Evolutionary conservation across 345 rosid species (phyloP).

Genomic region (Eucalyptus sideroxylon): DNA sequence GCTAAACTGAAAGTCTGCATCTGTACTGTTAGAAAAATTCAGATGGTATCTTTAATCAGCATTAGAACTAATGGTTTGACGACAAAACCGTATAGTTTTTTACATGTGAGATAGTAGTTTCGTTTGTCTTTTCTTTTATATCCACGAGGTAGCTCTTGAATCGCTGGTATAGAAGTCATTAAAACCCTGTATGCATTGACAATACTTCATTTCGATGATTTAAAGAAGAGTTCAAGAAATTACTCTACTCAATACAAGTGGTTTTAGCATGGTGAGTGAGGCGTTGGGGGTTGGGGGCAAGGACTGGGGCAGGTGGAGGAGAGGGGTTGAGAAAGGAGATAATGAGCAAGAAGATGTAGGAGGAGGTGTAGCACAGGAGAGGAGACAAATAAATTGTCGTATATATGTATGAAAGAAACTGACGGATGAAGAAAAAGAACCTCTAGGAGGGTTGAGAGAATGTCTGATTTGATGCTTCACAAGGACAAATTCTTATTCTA

Average conservation of each 20-base stretch:
- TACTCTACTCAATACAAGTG: background rate
- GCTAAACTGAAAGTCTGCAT: background rate
- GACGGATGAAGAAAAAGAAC: background rate
- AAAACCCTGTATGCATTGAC: background rate
- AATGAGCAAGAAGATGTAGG: background rate
- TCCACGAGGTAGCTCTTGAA: background rate
- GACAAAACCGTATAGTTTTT: background rate
- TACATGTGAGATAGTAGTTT: background rate
- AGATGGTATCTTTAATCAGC: background rate
- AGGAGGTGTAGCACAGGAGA: background rate
- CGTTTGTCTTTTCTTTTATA: background rate
- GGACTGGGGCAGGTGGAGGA: background rate
- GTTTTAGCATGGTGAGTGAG: background rate
- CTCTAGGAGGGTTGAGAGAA: background rate
- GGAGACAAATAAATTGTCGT: background rate
- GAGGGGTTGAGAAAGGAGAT: background rate
- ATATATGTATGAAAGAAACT: background rate
- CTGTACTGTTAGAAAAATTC: background rate
- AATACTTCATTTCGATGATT: background rate
- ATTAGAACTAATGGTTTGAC: background rate
- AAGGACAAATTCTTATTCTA: background rate
- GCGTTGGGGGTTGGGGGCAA: fast-evolving
- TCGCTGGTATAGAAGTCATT: background rate
- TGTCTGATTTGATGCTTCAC: background rate
- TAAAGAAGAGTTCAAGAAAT: background rate